Evolutionary conservation across 768 basidiomycete species (phyloP), one percentile per base, ranked within the genome.

Genomic region (Boletellus ananas): DNA sequence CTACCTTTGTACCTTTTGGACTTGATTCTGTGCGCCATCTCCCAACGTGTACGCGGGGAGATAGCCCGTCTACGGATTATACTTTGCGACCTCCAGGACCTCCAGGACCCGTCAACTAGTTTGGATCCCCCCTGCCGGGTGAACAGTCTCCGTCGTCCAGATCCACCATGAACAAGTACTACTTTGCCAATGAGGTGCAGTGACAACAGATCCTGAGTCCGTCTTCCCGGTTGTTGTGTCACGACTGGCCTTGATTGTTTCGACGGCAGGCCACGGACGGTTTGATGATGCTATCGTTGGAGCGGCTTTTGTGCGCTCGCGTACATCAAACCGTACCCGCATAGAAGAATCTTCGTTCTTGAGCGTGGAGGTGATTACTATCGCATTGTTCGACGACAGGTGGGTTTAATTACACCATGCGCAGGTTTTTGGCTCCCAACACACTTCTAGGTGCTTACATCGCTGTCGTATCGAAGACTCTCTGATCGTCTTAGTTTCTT

Each of bases 261-360:
- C 12, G 10, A 37, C 27, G 13, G 10, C 21, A 55, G 54, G 47
- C n/a, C 25, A 47, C 18, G 50, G 46, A 6, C 18, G 42, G 8
- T 55, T 52, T 4, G 54, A 55, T 8, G 50, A 55, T 21, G 42
- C 52, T n/a, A n/a, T n/a, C 21, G 50, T 55, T 9, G 54, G 18
- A 55, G 45, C 14, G 50, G 54, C n/a, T 48, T 41, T 45, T 55
- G 54, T 21, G 56, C 58, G 21, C 58, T 59, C 31, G 58, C 58
- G 4, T 59, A 59, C 40, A 48, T 59, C 21, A 8, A 48, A 36
- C 16, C 49, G 34, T 18, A 59, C 17, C 58, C 58, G 11, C 31
- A 34, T 34, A 39, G 58, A 36, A 48, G 31, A 43, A 59, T 59
- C 13, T 53, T 59, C 29, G 41, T 59, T 7, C 53, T 51, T 16